phyloP scores from a whole-genome alignment of 352 stramenopile species.

The Globisporangium orthogonon region DNA sequence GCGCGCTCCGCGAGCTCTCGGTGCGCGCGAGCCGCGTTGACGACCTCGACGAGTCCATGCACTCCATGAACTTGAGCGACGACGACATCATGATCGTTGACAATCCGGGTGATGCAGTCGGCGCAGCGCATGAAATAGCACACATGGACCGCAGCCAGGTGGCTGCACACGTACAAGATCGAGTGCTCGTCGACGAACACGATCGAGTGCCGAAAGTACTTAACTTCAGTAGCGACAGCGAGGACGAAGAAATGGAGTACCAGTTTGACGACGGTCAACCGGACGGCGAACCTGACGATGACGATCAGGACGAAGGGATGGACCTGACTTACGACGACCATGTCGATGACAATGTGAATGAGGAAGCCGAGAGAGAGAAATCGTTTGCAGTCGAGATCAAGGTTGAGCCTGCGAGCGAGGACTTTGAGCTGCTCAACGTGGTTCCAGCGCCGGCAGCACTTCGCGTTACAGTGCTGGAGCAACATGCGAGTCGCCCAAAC shows the following conservation, averaged over 20 bases:
- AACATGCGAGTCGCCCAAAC: background rate
- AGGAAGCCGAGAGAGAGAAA: constrained; percentile 2
- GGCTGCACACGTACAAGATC: constrained; percentile 17
- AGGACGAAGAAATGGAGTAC: constrained; percentile 19
- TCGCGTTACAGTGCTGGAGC: background rate
- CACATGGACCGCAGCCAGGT: background rate
- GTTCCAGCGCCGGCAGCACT: background rate
- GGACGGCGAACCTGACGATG: constrained; percentile 6
- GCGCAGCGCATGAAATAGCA: background rate
- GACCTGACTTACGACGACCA: background rate
- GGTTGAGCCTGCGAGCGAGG: constrained; percentile 6
- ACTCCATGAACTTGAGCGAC: constrained; percentile 62
- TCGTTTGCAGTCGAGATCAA: constrained; percentile 5
- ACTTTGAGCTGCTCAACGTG: background rate
- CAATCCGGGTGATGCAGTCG: background rate
- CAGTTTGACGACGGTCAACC: constrained; percentile 7
- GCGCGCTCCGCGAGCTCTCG: constrained; percentile 4
- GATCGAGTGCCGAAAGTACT: constrained; percentile 31
- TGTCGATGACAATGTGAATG: constrained; percentile 4
- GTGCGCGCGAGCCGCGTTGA: constrained; percentile 5
- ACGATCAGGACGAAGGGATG: constrained; percentile 3
- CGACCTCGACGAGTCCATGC: constrained; percentile 63
- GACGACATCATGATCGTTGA: constrained; percentile 18
- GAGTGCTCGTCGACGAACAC: constrained; percentile 15
- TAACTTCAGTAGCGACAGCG: constrained; percentile 34